phyloP scores from a whole-genome alignment of 768 basidiomycete species.

The Tricholoma saponaceum region DNA sequence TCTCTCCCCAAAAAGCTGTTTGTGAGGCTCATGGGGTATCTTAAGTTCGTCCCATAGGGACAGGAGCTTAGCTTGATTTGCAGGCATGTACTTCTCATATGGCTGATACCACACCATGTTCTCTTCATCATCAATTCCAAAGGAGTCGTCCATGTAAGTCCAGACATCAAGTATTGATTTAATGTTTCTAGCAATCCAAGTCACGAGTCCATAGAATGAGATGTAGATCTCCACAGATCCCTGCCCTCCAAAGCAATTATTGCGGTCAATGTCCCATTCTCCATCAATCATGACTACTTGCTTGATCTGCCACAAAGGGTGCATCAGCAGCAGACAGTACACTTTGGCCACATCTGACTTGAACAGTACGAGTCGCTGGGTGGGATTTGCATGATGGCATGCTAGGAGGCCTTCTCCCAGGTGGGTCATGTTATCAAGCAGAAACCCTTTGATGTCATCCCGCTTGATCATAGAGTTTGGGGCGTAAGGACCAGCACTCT shows the following conservation, averaged over 20 bases:
- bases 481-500: too few relatives aligned
- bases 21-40: too few relatives aligned
- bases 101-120: conserved; percentile 23
- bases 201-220: not conserved
- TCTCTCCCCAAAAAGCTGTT: too few relatives aligned
- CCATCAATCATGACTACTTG: conserved; percentile 29
- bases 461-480: too few relatives aligned
- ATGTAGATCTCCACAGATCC: conserved; percentile 17
- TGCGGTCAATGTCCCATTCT: conserved; percentile 19
- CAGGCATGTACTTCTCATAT: conserved; percentile 12
- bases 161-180: not conserved
- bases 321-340: too few relatives aligned
- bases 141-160: not conserved
- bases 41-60: too few relatives aligned
- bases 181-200: not conserved
- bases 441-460: too few relatives aligned
- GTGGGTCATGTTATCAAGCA: too few relatives aligned
- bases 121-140: conserved; percentile 12
- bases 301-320: conserved; percentile 24
- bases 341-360: conserved; percentile 35
- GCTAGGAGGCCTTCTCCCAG: too few relatives aligned
- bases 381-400: not conserved
- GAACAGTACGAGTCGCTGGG: conserved; percentile 19
- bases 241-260: too few relatives aligned
- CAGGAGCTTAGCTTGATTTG: conserved; percentile 20